Evolutionary conservation across 495 filamentous ascomycete genomes (phyloP), one percentile per base, ranked within the genome.

Genomic region (Aspergillus taichungensis): DNA sequence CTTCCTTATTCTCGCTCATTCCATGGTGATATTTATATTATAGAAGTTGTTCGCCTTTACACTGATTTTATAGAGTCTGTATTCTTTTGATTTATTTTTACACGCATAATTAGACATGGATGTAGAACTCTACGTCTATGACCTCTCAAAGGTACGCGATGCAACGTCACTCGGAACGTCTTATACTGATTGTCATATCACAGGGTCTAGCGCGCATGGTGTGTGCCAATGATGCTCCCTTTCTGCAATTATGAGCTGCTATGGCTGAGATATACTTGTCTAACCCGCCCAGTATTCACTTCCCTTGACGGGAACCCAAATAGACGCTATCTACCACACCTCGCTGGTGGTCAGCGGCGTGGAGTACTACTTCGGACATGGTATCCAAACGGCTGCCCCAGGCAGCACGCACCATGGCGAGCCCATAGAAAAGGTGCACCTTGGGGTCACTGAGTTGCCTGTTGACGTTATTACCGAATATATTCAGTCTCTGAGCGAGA

Each of bases 321-420:
- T 89, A 13, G 89, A 95, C 64, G 90, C 90, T 29, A 77, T 95
- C 36, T 96, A 95, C 57, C 90, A 95, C 54, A 95, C 90, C 0
- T 82, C 88, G 1, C 78, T 98, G 28, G 83, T 95, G 10, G 71
- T 97, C 28, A 76, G 79, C 24, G 83, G 83, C n/a, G 67, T 78
- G 42, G 84, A 88, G 58, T 86, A 84, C 50, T 85, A 80, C 62
- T 87, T 82, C 51, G 84, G 84, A 12, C 64, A 68, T 39, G 89
- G 88, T 37, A 81, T 98, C 30, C 87, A 94, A 52, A 81, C 76
- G n/a, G 84, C 86, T 40, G 55, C 62, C 8, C 84, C 92, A 0
- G 89, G 92, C 0, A 73, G 71, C 11, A 95, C 88, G 6, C 88
- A 95, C 54, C 82, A 95, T 64, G 92, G 91, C 9, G 70, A 67